Evolutionary conservation across 108 stramenopile genomes (phyloP).

Genomic region (Skeletonema potamos): DNA sequence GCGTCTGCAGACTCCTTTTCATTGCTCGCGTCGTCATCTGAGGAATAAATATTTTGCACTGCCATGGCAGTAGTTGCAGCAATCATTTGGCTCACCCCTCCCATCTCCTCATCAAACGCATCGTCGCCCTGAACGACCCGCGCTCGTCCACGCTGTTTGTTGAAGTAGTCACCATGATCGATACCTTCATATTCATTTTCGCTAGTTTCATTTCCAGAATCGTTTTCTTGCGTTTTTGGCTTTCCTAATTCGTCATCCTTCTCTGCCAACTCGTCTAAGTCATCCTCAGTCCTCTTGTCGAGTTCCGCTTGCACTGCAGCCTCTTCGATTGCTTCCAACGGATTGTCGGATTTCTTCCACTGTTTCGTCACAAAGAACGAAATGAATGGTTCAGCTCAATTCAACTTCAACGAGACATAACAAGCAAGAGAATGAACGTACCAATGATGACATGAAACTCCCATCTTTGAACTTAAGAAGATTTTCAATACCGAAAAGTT

Average conservation of each 20-base stretch:
- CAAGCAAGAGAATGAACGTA: conserved; percentile 14
- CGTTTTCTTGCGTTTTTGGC: conserved; percentile 12
- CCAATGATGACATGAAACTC: conserved; percentile 71
- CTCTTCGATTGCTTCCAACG: conserved; percentile 43
- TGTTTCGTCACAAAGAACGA: background rate
- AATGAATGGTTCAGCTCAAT: background rate
- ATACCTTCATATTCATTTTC: conserved; percentile 31
- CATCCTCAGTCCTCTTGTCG: conserved; percentile 24
- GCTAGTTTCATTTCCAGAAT: conserved; percentile 3
- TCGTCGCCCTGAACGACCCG: conserved; percentile 58
- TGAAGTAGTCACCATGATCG: conserved; percentile 63
- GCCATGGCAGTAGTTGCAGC: conserved; percentile 41
- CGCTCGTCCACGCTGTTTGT: conserved; percentile 56
- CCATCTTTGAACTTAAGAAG: conserved; percentile 80
- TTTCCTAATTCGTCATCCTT: conserved; percentile 17
- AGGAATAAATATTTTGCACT: conserved; percentile 24
- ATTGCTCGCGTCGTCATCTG: conserved; percentile 12
- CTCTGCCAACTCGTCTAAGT: conserved; percentile 22
- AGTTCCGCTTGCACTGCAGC: conserved; percentile 22
- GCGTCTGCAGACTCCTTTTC: background rate
- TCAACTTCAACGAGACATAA: background rate
- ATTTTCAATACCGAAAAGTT: conserved; percentile 87
- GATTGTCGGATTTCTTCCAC: conserved; percentile 41
- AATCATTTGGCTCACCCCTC: conserved; percentile 60
- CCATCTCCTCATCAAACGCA: conserved; percentile 78